phyloP scores from a whole-genome alignment of 441 rosid genomes.

The Euphorbia celastroides region DNA sequence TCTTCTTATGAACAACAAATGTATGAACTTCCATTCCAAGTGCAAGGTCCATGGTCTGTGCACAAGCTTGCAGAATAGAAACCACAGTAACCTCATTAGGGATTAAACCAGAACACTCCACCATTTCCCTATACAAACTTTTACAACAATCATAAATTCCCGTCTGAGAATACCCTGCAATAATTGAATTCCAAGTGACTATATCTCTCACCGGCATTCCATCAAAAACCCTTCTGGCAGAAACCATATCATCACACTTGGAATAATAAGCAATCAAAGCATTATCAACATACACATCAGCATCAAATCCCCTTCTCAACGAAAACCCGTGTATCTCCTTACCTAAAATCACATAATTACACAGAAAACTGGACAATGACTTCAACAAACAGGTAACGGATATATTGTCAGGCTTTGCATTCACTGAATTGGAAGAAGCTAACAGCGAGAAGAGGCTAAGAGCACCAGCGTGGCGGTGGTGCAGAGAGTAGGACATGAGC shows the following conservation, averaged over 20 bases:
- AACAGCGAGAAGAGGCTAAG: slow-evolving; percentile 45
- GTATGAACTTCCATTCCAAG: slow-evolving; percentile 71
- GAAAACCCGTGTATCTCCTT: slow-evolving; percentile 53
- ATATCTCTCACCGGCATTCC: slow-evolving; percentile 56
- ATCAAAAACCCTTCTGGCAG: slow-evolving; percentile 59
- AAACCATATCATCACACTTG: slow-evolving; percentile 37
- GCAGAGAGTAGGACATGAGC: slow-evolving; percentile 57
- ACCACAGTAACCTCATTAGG: slow-evolving; percentile 60
- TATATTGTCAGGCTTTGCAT: slow-evolving; percentile 40
- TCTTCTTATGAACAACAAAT: slow-evolving; percentile 31
- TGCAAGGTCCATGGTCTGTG: slow-evolving; percentile 63
- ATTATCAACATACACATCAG: slow-evolving; percentile 54
- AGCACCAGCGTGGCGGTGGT: slow-evolving; percentile 40
- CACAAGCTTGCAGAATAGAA: slow-evolving; percentile 73
- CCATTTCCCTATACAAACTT: slow-evolving; percentile 50
- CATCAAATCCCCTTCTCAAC: slow-evolving; percentile 39
- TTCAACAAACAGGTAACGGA: slow-evolving; percentile 57
- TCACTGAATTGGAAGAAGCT: slow-evolving; percentile 21
- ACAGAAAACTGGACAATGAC: slow-evolving; percentile 39
- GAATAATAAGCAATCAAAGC: slow-evolving; percentile 61
- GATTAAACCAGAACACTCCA: slow-evolving; percentile 31
- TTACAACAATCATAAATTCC: slow-evolving; percentile 66
- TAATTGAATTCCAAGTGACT: slow-evolving; percentile 81
- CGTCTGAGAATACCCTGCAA: slow-evolving; percentile 77
- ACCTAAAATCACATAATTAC: slow-evolving; percentile 30